These are phyloP conservation scores for Pythium utonaiense DNA, from an alignment of 352 stramenopile genomes.

Conservation along the genomic window DNA sequence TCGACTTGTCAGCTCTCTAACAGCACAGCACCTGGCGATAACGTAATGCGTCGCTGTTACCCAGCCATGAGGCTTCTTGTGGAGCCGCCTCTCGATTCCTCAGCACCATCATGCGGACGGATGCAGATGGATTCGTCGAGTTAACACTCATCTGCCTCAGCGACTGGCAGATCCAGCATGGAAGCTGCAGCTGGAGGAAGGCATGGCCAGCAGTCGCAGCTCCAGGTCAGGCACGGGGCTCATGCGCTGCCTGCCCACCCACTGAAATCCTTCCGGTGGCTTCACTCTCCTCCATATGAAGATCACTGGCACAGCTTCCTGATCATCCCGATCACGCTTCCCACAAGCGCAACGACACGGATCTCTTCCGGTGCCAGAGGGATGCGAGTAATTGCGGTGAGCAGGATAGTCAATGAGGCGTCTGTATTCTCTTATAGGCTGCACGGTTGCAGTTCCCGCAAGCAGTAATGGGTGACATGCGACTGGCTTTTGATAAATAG, in stretches of 20 bases:
- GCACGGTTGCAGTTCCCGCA: too few relatives aligned
- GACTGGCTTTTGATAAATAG: slow-evolving; percentile 6
- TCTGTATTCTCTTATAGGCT: neutral
- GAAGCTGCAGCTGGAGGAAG: neutral
- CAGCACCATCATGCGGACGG: neutral
- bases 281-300: neutral
- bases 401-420: too few relatives aligned
- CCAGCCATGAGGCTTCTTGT: too few relatives aligned
- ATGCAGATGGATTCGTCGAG: neutral
- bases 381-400: too few relatives aligned
- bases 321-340: too few relatives aligned
- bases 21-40: too few relatives aligned
- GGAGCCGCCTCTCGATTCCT: too few relatives aligned
- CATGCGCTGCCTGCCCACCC: neutral
- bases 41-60: too few relatives aligned
- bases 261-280: neutral
- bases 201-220: neutral
- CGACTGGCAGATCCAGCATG: neutral
- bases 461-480: neutral
- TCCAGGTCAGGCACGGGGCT: neutral
- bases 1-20: too few relatives aligned
- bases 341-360: too few relatives aligned
- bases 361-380: too few relatives aligned
- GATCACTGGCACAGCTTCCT: too few relatives aligned
- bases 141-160: neutral